phyloP scores from a whole-genome alignment of 1,284 basidiomycete species.

The Waitea zeae region DNA sequence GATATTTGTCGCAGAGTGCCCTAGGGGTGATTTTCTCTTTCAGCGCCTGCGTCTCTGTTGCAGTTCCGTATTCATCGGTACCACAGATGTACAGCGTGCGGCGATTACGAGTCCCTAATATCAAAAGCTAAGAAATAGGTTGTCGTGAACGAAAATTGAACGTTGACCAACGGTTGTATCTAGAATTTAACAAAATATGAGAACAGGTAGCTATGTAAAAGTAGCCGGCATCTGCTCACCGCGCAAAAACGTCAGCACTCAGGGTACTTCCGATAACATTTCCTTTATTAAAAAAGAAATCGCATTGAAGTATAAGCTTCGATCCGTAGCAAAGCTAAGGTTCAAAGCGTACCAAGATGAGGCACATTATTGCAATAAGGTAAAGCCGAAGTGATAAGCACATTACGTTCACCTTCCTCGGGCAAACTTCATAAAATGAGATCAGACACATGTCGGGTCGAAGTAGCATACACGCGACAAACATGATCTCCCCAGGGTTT shows the following conservation, averaged over 20 bases:
- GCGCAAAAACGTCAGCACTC: slow-evolving; percentile 92
- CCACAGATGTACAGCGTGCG: slow-evolving; percentile 82
- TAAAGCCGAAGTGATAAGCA: slow-evolving; percentile 89
- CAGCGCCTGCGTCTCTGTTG: slow-evolving; percentile 93
- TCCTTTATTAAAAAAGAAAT: slow-evolving; percentile 24
- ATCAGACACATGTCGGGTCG: neutral
- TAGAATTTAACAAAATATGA: slow-evolving; percentile 19
- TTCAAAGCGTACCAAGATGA: slow-evolving; percentile 56
- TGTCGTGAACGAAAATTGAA: neutral
- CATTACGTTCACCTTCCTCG: slow-evolving; percentile 69
- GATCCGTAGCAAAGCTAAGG: no score
- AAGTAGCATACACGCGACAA: slow-evolving; percentile 6
- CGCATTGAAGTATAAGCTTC: slow-evolving; percentile 5
- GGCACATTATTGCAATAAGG: slow-evolving; percentile 99
- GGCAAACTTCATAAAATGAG: slow-evolving; percentile 54
- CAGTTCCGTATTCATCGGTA: slow-evolving; percentile 98
- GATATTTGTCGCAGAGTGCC: slow-evolving; percentile 89
- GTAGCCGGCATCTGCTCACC: slow-evolving; percentile 38
- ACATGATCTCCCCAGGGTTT: slow-evolving; percentile 18
- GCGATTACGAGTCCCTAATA: slow-evolving; percentile 59
- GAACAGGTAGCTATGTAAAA: slow-evolving; percentile 9
- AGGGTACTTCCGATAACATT: slow-evolving; percentile 97
- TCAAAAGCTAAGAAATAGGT: no score
- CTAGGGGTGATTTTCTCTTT: slow-evolving; percentile 84
- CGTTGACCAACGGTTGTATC: slow-evolving; percentile 39